Percentiles rank a stretch among this genome's conserved stretches.
These are phyloP conservation scores for Fusarium sp. DNA, from an alignment of 2,329 filamentous ascomycete species.

Conservation along the genomic window DNA sequence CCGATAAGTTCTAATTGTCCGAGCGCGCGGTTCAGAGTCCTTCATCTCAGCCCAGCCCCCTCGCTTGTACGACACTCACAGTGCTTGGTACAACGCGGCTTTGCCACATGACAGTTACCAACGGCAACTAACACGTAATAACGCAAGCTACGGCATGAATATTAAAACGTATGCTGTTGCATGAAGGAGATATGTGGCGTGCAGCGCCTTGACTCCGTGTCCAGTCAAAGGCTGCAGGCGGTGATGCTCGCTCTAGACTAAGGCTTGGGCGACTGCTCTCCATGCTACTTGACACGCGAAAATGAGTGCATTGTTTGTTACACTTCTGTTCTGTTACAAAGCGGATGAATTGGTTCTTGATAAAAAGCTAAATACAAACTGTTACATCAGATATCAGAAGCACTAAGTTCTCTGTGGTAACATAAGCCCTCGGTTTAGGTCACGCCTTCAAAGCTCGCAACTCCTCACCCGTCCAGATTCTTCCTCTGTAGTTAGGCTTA, in stretches of 20 bases:
- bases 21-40: not conserved
- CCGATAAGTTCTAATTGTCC: not conserved
- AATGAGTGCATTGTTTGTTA: not conserved
- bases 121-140: not conserved
- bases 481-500: not conserved
- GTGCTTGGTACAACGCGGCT: not conserved
- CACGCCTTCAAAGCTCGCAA: not conserved
- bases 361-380: not conserved
- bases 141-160: not conserved
- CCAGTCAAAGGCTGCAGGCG: not conserved
- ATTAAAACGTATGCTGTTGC: not conserved
- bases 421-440: too few species aligned
- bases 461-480: not conserved
- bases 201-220: not conserved
- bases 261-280: not conserved
- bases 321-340: not conserved
- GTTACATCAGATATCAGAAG: not conserved
- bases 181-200: not conserved
- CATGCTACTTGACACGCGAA: too few species aligned
- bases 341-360: not conserved
- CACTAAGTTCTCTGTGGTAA: not conserved
- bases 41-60: not conserved
- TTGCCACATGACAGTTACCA: not conserved
- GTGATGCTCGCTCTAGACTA: not conserved
- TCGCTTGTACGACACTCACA: not conserved